These are phyloP conservation scores for Cephaloascus fragrans DNA, from an alignment of 805 yeast genomes.

Conservation along the genomic window DNA sequence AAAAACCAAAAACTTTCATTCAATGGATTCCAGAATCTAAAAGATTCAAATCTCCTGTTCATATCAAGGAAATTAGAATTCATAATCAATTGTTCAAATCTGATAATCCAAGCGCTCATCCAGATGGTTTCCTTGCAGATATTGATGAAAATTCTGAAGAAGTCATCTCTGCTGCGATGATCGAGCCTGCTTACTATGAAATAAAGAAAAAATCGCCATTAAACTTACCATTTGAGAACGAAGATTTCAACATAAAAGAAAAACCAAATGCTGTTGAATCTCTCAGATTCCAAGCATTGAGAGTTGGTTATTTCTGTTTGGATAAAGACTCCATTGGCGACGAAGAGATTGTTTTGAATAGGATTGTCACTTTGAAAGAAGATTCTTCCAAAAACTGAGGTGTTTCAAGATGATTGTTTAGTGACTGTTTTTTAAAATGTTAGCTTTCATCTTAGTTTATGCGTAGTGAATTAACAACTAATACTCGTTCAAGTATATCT, in stretches of 20 bases:
- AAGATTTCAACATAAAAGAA: slow-evolving; percentile 67
- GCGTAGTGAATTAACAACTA: too few species aligned
- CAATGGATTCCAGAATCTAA: slow-evolving; percentile 87
- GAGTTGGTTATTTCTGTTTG: slow-evolving; percentile 95
- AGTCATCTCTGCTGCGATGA: slow-evolving; percentile 50
- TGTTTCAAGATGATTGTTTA: slow-evolving; percentile 3
- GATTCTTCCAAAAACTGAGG: slow-evolving; percentile 42
- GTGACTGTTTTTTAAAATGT: too few species aligned
- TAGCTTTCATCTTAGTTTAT: too few species aligned
- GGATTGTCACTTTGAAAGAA: slow-evolving; percentile 89
- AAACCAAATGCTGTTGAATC: slow-evolving; percentile 56
- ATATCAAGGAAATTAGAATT: slow-evolving; percentile 68
- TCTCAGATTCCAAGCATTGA: slow-evolving; percentile 95
- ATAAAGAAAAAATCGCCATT: slow-evolving; percentile 68
- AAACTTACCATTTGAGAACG: slow-evolving; percentile 48
- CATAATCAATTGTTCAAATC: slow-evolving; percentile 83
- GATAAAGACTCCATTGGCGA: slow-evolving; percentile 77
- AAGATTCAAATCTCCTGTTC: slow-evolving; percentile 52
- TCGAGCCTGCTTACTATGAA: slow-evolving; percentile 71
- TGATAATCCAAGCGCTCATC: slow-evolving; percentile 84
- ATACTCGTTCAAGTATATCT: too few species aligned
- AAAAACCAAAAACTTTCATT: slow-evolving; percentile 90
- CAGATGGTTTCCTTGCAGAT: slow-evolving; percentile 82
- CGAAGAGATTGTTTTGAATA: slow-evolving; percentile 75
- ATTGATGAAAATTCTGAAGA: slow-evolving; percentile 74